phyloP scores from a whole-genome alignment of 2,329 filamentous ascomycete species.

The Penicillium sp. region DNA sequence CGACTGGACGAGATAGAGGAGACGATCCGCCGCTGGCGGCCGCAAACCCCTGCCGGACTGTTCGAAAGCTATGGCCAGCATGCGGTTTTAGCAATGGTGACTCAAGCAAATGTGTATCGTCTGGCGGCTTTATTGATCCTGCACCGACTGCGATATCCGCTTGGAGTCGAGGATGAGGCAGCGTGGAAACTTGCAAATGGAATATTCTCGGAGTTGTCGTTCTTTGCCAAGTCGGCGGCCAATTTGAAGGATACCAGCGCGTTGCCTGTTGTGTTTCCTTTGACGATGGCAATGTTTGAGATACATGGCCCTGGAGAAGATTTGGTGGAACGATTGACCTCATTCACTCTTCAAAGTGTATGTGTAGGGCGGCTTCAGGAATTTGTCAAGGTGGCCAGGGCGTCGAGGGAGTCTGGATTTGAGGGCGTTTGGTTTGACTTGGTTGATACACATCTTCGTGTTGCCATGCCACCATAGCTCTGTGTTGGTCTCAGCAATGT shows the following conservation, averaged over 20 bases:
- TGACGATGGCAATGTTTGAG: slow-evolving; percentile 22
- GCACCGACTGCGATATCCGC: slow-evolving; percentile 26
- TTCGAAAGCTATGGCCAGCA: slow-evolving; percentile 16
- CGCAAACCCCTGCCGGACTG: slow-evolving; percentile 12
- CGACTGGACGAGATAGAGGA: slow-evolving; percentile 15
- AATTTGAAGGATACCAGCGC: slow-evolving; percentile 8
- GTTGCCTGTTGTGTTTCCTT: slow-evolving; percentile 19
- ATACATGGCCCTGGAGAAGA: slow-evolving; percentile 16
- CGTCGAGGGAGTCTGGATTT: slow-evolving; percentile 13
- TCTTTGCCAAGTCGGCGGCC: slow-evolving; percentile 12
- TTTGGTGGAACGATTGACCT: slow-evolving; percentile 15
- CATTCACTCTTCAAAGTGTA: slow-evolving; percentile 15
- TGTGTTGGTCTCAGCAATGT: background rate
- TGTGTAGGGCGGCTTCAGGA: slow-evolving; percentile 15
- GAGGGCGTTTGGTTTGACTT: slow-evolving; percentile 21
- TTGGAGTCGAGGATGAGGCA: slow-evolving; percentile 23
- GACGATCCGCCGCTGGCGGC: slow-evolving; percentile 14
- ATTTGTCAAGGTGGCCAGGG: slow-evolving; percentile 18
- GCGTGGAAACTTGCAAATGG: slow-evolving; percentile 16
- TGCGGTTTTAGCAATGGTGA: slow-evolving; percentile 23
- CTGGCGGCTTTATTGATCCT: slow-evolving; percentile 23
- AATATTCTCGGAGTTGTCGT: slow-evolving; percentile 18
- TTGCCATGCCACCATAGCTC: slow-evolving; percentile 17
- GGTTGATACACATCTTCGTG: slow-evolving; percentile 17
- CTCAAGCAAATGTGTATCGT: slow-evolving; percentile 28